Base-by-base conservation (phyloP, 441 rosid species). In the Euphorbia schlechtendalii region DNA sequence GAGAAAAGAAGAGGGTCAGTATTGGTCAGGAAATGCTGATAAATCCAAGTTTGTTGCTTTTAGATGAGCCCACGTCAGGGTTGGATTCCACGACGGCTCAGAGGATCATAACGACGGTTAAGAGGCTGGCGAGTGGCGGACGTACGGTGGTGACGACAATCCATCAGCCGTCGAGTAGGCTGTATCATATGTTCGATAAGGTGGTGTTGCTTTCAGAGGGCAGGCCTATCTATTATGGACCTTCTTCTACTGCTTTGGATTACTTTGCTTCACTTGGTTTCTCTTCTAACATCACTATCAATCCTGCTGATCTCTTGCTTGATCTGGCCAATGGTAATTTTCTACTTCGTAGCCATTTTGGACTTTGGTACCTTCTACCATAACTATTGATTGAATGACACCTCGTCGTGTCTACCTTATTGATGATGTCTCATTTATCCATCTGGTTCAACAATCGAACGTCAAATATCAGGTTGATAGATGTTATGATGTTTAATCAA, bases 21-120 rank as follows among this genome's bases (percentile, higher is more conserved):
- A 92, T 92, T 60, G 98, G 96, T 60, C 98, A 92, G 65, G 98
- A 92, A 77, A 92, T 92, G 98, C 71, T 92, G 59, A 89, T 92
- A 72, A 89, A 89, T 68, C 98, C 98, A 30, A 87, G 94, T 75
- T 79, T 92, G 66, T 78, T 92, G 28, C 77, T 92, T 54, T 85
- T 92, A 5, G 98, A 92, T 70, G 98, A 92, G 69, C 98, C 98
- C 0, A 92, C 98, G 22, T 92, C 98, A 38, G 98, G 98, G 34
- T 74, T 92, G 81, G 98, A 92, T 77, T 92, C 98, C 0, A 92
- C 98, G 65, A 89, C 96, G 12, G 98, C 98, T 58, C 96, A 84
- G 25, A 81, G 87, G 70, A 92, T 92, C 28, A 59, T 89, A 58
- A 83, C 85, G 40, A 92, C 90, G 0, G 81, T 89, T 65, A 92